phyloP scores from a whole-genome alignment of 2,329 filamentous ascomycete genomes.

The Cytospora leucostoma region DNA sequence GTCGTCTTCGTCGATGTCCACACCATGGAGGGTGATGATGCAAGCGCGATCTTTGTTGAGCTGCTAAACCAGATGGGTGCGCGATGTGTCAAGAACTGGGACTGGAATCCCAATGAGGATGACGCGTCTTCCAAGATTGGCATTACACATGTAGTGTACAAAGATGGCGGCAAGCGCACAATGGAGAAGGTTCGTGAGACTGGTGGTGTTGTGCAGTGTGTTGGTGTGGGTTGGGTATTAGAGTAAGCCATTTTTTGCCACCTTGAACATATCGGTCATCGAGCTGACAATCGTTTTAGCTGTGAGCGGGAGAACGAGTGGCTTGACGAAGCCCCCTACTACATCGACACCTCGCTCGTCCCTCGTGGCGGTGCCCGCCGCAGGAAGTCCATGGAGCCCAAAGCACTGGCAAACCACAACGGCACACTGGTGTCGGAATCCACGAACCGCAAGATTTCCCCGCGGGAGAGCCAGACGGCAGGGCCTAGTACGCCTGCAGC shows the following conservation, averaged over 20 bases:
- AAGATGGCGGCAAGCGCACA: slow-evolving; percentile 79
- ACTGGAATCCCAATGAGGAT: slow-evolving; percentile 63
- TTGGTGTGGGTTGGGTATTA: slow-evolving; percentile 85
- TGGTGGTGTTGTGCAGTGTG: slow-evolving; percentile 76
- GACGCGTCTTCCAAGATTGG: slow-evolving; percentile 55
- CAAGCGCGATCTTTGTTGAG: slow-evolving; percentile 78
- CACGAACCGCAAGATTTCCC: slow-evolving; percentile 30
- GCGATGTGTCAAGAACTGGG: slow-evolving; percentile 73
- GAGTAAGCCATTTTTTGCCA: slow-evolving; percentile 61
- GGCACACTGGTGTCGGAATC: slow-evolving; percentile 58
- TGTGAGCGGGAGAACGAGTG: slow-evolving; percentile 76
- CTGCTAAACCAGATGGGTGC: slow-evolving; percentile 81
- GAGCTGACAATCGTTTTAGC: slow-evolving; percentile 45
- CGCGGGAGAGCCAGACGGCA: slow-evolving; percentile 42
- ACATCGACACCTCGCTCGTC: slow-evolving; percentile 65
- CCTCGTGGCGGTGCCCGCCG: slow-evolving; percentile 71
- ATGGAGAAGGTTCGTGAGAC: slow-evolving; percentile 77
- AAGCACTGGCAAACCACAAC: slow-evolving; percentile 67
- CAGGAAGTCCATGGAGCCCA: slow-evolving; percentile 81
- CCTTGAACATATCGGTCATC: not conserved
- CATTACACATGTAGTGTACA: slow-evolving; percentile 88
- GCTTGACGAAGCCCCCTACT: slow-evolving; percentile 72
- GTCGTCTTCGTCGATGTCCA: slow-evolving; percentile 83
- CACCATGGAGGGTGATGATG: slow-evolving; percentile 78
- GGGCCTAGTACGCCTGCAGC: slow-evolving; percentile 47